Base-by-base conservation (phyloP, 106 monocot species). In the Acanthochlamys bracteata region DNA sequence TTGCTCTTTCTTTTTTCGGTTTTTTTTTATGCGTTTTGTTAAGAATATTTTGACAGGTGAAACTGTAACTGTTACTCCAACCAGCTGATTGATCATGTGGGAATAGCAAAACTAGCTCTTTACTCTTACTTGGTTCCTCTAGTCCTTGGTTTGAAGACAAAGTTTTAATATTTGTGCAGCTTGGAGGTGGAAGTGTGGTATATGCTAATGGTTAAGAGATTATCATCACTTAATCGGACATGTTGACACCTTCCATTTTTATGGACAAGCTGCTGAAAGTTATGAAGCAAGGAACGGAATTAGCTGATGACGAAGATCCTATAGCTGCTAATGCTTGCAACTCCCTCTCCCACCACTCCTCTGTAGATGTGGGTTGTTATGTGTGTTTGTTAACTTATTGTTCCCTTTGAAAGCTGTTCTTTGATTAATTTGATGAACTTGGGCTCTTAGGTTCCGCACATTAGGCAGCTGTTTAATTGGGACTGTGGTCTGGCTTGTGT, bases 401-500 rank as follows among this genome's bases (percentile, higher is more conserved):
- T 60, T 15, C 10, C 1, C 25, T 41, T 22, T 0, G 7, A 0
- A 24, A 41, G 2, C 53, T 27, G 7, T 57, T 21, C 11, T 58
- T 20, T 33, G 10, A 14, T 6, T 52, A 24, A 66, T 25, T n/a
- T 45, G 22, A n/a, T 56, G 57, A 53, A 51, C 21, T 26, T 42
- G 51, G 40, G 21, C 53, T 24, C 55, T 54, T 63, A 90, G 95
- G 90, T 96, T 25, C 95, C 95, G 2, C 95, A 96, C 68, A 77
- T 90, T 26, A 74, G 75, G 60, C 90, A 95, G 73, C 69, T 77
- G 53, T 86, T 71, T 55, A 79, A 73, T 58, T 90, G 90, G 90
- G 90, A 95, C 66, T 86, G 86, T 58, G 90, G 90, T 7, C 75
- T 95, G 39, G 90, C 94, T 51, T 95, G 90, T 64, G 84, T 95